These are phyloP conservation scores for Venturiaceae sp. DNA, from an alignment of 2,329 filamentous ascomycete genomes.

Conservation along the genomic window DNA sequence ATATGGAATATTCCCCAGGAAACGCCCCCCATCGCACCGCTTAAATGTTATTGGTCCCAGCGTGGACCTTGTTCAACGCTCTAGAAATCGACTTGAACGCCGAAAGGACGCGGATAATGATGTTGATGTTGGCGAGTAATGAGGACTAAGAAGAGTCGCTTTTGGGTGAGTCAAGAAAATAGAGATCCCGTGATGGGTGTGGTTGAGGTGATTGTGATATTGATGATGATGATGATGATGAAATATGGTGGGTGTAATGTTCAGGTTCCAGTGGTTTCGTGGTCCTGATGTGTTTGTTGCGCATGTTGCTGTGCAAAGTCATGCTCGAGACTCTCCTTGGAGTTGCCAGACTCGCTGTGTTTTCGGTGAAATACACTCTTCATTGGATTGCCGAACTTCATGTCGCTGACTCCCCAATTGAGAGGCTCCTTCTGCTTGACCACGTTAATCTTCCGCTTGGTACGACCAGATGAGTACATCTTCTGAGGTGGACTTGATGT, in stretches of 20 bases:
- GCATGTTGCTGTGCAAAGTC: neutral
- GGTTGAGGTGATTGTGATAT: neutral
- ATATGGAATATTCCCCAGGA: neutral
- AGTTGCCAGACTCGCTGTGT: neutral
- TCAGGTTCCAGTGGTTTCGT: neutral
- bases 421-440: conserved; percentile 26
- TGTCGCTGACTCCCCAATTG: conserved; percentile 6
- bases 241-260: neutral
- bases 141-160: neutral
- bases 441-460: conserved; percentile 30
- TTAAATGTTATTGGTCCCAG: neutral
- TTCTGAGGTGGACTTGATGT: conserved; percentile 9
- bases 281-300: neutral
- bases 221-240: neutral
- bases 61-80: neutral
- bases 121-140: neutral
- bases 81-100: neutral
- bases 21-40: neutral
- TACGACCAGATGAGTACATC: conserved; percentile 29
- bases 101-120: neutral
- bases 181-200: neutral
- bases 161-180: neutral
- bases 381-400: conserved; percentile 7
- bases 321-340: neutral
- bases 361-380: conserved; percentile 7